Conservation (phyloP, 2,329 filamentous ascomycete species). For the Fusarium graminum region DNA sequence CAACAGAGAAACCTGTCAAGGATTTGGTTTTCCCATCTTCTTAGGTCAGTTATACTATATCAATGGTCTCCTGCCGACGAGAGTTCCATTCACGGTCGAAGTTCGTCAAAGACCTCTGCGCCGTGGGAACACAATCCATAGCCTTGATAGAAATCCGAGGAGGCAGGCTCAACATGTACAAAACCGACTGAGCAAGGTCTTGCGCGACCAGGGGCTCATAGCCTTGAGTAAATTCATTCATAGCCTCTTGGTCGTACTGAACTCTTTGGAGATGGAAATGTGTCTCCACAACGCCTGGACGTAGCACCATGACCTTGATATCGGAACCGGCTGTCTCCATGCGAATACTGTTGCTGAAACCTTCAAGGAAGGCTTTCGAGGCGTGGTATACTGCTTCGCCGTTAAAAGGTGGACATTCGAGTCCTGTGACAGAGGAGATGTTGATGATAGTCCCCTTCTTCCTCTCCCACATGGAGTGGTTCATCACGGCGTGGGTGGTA, state of each 20-base stretch:
- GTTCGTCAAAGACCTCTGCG: background rate
- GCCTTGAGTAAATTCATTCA: slow-evolving; percentile 26
- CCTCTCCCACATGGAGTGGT: slow-evolving; percentile 14
- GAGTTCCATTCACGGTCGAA: slow-evolving; percentile 13
- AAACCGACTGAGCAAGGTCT: slow-evolving; percentile 16
- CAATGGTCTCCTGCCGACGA: too few relatives aligned
- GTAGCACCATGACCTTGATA: slow-evolving; percentile 23
- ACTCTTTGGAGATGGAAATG: slow-evolving; percentile 35
- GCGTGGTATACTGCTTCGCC: slow-evolving; percentile 32
- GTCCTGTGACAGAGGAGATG: slow-evolving; percentile 21
- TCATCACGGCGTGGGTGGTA: slow-evolving; percentile 52
- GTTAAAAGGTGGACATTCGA: slow-evolving; percentile 16
- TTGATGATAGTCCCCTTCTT: slow-evolving; percentile 30
- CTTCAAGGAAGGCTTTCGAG: slow-evolving; percentile 22
- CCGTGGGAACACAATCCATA: slow-evolving; percentile 30
- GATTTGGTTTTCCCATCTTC: too few relatives aligned
- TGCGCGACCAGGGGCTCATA: slow-evolving; percentile 22
- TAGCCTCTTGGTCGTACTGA: slow-evolving; percentile 12
- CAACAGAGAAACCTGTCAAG: too few relatives aligned
- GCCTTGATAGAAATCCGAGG: slow-evolving; percentile 27
- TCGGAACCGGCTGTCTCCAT: slow-evolving; percentile 21
- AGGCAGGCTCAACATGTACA: slow-evolving; percentile 33
- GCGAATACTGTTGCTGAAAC: slow-evolving; percentile 15
- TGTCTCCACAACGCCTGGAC: slow-evolving; percentile 27
- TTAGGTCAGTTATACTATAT: too few relatives aligned